A percentile compares a stretch with the other conserved stretches of the same genome.
phyloP scores from a whole-genome alignment of 176 grass and related monocot genomes.

The sorghum (Sorghum bicolor) region Sorghum_bicolor_NCBIv3 NC_012870.2:67188001-67188500 shows the following conservation, averaged over 20 bases:
- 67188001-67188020: constrained; percentile 7
- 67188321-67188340: not conserved
- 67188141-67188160: constrained; percentile 91
- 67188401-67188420: constrained; percentile 97
- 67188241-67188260: constrained; percentile 74
- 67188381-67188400: constrained; percentile 65
- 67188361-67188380: not conserved
- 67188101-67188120: constrained; percentile 98
- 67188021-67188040: constrained; percentile 13
- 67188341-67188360: not conserved
- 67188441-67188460: constrained; percentile 71
- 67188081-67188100: constrained; percentile 93
- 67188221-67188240: constrained; percentile 90
- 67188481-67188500: constrained; percentile 88
- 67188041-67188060: constrained; percentile 30
- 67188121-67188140: constrained; percentile 89
- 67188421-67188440: constrained; percentile 88
- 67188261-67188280: constrained; percentile 83
- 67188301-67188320: constrained; percentile 92
- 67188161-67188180: constrained; percentile 64
- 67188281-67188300: constrained; percentile 85
- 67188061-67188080: constrained; percentile 80
- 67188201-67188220: constrained; percentile 76
- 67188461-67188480: constrained; percentile 69
- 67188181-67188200: constrained; percentile 68